phyloP scores from a whole-genome alignment of 768 basidiomycete species.

The Auriscalpium vulgare region DNA sequence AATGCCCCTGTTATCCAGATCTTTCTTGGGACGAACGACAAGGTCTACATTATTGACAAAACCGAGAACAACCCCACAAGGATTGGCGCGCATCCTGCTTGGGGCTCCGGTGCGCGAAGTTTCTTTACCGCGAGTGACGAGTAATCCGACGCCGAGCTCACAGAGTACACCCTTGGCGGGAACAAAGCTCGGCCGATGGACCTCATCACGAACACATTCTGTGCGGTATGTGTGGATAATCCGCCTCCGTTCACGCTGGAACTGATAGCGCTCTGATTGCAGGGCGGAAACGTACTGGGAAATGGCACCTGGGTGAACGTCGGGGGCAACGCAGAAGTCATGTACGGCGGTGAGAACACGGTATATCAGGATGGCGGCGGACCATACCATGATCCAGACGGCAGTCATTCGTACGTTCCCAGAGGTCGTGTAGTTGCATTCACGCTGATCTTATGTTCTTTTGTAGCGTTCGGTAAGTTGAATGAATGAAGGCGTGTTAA shows the following conservation, averaged over 20 bases:
- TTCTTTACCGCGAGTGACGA: no score
- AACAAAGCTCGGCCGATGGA: constrained; percentile 66
- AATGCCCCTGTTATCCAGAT: constrained; percentile 16
- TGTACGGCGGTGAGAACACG: constrained; percentile 43
- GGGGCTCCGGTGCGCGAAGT: constrained; percentile 46
- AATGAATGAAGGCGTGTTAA: not conserved
- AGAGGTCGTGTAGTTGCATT: not conserved
- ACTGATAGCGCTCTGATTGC: not conserved
- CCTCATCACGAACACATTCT: constrained; percentile 72
- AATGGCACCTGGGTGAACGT: constrained; percentile 81
- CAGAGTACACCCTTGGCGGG: constrained; percentile 47
- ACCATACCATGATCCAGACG: constrained; percentile 54
- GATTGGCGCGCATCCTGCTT: constrained; percentile 64
- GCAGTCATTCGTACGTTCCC: constrained; percentile 37
- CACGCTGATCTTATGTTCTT: not conserved
- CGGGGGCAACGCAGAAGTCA: constrained; percentile 67
- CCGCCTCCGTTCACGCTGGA: not conserved
- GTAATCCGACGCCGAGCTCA: not conserved
- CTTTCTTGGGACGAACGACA: constrained; percentile 38
- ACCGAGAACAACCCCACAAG: constrained; percentile 61
- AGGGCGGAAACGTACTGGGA: constrained; percentile 44
- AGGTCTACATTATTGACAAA: constrained; percentile 71
- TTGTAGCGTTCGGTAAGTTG: constrained; percentile 37
- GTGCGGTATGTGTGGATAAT: constrained; percentile 45
- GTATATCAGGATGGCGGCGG: constrained; percentile 39